Conservation (phyloP, 805 yeast species). For the Candida succiphila region DNA sequence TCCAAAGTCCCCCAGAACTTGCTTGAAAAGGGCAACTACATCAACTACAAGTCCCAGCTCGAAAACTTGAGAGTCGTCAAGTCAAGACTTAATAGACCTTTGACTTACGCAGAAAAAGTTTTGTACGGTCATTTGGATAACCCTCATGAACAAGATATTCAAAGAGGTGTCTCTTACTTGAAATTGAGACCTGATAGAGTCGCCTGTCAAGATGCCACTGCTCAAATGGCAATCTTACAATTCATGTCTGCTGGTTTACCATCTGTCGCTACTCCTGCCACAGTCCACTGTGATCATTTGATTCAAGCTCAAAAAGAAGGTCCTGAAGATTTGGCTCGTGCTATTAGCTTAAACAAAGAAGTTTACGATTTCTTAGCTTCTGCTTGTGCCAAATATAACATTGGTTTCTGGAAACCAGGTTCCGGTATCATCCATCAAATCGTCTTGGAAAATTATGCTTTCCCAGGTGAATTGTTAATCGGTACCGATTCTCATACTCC, state of each 20-base stretch:
- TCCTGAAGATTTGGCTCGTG: constrained; percentile 65
- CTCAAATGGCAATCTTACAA: constrained; percentile 97
- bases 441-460: constrained; percentile 91
- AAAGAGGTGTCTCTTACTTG: constrained; percentile 83
- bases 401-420: constrained; percentile 99
- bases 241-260: constrained; percentile 95
- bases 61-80: constrained; percentile 83
- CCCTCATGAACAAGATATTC: constrained; percentile 66
- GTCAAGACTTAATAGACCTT: constrained; percentile 60
- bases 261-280: constrained; percentile 82
- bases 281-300: constrained; percentile 96
- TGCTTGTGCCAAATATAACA: constrained; percentile 91
- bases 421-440: constrained; percentile 98
- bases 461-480: constrained; percentile 94
- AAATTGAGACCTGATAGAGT: constrained; percentile 95
- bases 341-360: constrained; percentile 82
- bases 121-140: constrained; percentile 85
- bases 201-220: constrained; percentile 99
- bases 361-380: constrained; percentile 91
- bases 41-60: constrained; percentile 83
- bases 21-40: constrained; percentile 75
- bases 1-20: constrained; percentile 41
- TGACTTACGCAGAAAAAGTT: constrained; percentile 91
- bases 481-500: constrained; percentile 99
- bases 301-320: constrained; percentile 97